Base-by-base conservation (phyloP, 805 yeast genomes). In the Saturnispora gosingensis region DNA sequence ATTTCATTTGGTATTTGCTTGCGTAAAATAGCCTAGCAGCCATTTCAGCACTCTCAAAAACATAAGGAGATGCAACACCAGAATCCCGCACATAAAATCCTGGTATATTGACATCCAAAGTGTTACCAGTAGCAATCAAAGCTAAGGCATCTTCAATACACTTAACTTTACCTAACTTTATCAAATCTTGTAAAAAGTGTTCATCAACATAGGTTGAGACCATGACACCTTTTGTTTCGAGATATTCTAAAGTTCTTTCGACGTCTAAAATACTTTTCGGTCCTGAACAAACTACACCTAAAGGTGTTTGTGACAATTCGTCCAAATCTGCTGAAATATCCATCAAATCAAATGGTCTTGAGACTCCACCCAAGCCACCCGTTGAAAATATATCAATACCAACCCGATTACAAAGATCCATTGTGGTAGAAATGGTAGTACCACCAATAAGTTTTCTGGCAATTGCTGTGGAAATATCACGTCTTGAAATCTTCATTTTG, bases 301-400 rank as follows among this genome's bases (percentile, higher is more conserved):
- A 88, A 0, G 90, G 87, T 0, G 96, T 89, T 52, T 81, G 73
- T 1, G 89, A 83, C 50, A 89, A 71, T 62, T 88, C 97, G 47
- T 88, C 90, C 55, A 88, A 74, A 66, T 88, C 97, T 2, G 96
- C 95, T 59, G 90, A 82, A 24, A 88, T 72, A 65, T 88, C 97
- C 81, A 87, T 76, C 28, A 67, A 57, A 51, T 85, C 84, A 20
- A 85, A 91, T 7, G 85, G 85, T 51, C 87, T 75, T 60, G 88
- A 95, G 10, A 88, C 96, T 20, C 97, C 97, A 20, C 97, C 97
- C 18, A 88, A 72, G 0, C 97, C 97, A 32, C 97, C 97, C 2
- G 97, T 89, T 1, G 95, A 93, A 72, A 88, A 89, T 11, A 89
- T 88, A 58, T 78, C 75, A 58, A 88, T 85, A 0, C 95, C 93